Evolutionary conservation across 2,329 filamentous ascomycete species (phyloP), one percentile per base, ranked within the genome.

Genomic region (Aureobasidium sp.): DNA sequence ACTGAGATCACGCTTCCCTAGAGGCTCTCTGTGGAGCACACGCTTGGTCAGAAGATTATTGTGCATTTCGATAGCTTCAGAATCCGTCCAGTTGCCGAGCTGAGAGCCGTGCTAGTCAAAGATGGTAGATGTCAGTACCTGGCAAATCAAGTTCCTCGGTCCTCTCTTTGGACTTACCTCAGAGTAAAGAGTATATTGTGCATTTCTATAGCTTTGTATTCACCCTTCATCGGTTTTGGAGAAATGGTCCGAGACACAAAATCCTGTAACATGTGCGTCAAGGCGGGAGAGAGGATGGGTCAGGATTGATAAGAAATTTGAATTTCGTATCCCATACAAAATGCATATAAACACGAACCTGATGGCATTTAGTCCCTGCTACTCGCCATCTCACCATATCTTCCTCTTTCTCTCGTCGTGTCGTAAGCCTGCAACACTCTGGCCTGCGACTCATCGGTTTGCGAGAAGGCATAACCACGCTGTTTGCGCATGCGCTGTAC

Each of bases 401-500:
- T 82, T 53, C 94, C 94, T 79, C 94, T 84, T 73, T 91, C 86
- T 74, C 89, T 87, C 65, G 94, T 99, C 58, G 94, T 99, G 78
- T 99, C 94, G 77, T 99, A 99, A 65, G 94, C 94, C 78, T 97
- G 93, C 72, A 99, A 82, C 65, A 99, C 90, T 69, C 93, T 84
- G 68, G 93, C 96, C 78, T 97, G 94, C 70, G 88, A 91, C 76
- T 99, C 94, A 73, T 99, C 94, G 63, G 93, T 95, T 77, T 97
- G 92, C 69, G 91, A 96, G 77, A 99, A 99, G 65, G 94, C 94
- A 73, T 99, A 99, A 37, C 94, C 94, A 71, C 94, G 89, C 78
- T 99, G 94, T 78, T 99, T 99, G 73, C 94, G 91, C 94, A 97
- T 99, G 66, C 94, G 89, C 78, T 97, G 94, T 44, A 97, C 94